Evolutionary conservation across 768 basidiomycete species (phyloP).

Genomic region (Pisolithus tinctorius): DNA sequence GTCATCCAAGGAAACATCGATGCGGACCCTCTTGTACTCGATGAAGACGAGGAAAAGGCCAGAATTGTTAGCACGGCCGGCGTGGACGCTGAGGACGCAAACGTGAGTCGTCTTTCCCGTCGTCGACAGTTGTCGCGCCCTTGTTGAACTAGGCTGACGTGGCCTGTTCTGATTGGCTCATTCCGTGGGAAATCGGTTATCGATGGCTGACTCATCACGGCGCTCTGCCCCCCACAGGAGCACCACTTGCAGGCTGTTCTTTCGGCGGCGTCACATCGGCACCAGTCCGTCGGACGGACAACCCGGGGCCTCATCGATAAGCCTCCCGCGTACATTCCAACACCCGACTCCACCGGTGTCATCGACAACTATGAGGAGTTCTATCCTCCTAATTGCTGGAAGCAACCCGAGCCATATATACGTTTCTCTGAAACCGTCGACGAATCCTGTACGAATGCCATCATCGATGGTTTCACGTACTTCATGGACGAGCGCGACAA

Average conservation of each 20-base stretch:
- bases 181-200: conserved; percentile 39
- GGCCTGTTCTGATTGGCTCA: conserved; percentile 42
- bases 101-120: conserved; percentile 56
- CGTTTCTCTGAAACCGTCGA: conserved; percentile 84
- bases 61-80: conserved; percentile 76
- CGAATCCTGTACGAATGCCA: conserved; percentile 53
- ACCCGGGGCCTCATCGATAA: conserved; percentile 31
- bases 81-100: conserved; percentile 90
- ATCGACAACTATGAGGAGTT: conserved; percentile 73
- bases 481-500: conserved; percentile 95
- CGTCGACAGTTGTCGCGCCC: conserved; percentile 30
- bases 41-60: conserved; percentile 84
- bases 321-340: conserved; percentile 78
- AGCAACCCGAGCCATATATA: conserved; percentile 71
- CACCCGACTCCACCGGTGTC: conserved; percentile 80
- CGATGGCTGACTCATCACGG: conserved; percentile 46
- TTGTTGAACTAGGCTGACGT: conserved; percentile 38
- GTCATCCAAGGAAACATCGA: conserved; percentile 79
- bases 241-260: conserved; percentile 54
- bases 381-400: conserved; percentile 66
- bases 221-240: conserved; percentile 32
- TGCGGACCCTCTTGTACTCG: conserved; percentile 70
- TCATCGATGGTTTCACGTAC: conserved; percentile 76
- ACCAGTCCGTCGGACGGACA: conserved; percentile 30
- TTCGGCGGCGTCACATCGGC: conserved; percentile 46